These are phyloP conservation scores for Punctularia strigosozonata DNA, from an alignment of 768 basidiomycete species.

Conservation along the genomic window DNA sequence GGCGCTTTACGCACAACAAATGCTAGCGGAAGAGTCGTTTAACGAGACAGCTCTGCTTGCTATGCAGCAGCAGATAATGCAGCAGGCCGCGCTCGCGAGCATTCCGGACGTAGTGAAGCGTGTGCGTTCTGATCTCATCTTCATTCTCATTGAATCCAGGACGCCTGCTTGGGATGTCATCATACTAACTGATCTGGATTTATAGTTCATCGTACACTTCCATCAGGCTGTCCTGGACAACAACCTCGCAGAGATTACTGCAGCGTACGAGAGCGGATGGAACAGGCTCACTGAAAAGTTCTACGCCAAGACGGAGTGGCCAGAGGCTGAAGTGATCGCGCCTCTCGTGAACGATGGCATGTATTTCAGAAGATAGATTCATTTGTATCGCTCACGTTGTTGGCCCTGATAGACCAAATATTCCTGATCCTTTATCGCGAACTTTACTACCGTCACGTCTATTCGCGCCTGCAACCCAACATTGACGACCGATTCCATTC, in stretches of 20 bases:
- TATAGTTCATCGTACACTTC: conserved; percentile 88
- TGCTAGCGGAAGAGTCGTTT: conserved; percentile 7
- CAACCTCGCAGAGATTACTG: conserved; percentile 82
- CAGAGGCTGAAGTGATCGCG: conserved; percentile 91
- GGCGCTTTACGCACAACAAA: conserved; percentile 58
- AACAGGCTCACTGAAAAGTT: conserved; percentile 94
- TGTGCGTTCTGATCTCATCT: conserved; percentile 29
- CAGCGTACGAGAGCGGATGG: conserved; percentile 96
- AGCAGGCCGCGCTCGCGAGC: conserved; percentile 70
- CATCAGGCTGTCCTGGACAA: conserved; percentile 88
- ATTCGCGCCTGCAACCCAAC: conserved; percentile 89
- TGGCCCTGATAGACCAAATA: conserved; percentile 68
- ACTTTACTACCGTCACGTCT: conserved; percentile 90
- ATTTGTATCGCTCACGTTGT: background rate
- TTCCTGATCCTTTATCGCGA: conserved; percentile 97
- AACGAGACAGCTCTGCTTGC: conserved; percentile 56
- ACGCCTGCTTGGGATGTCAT: background rate
- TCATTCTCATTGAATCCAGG: background rate
- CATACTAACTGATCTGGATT: conserved; percentile 5
- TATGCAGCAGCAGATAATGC: conserved; percentile 76
- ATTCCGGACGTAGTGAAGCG: conserved; percentile 87
- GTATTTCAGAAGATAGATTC: conserved; percentile 11
- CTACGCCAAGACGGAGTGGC: conserved; percentile 93
- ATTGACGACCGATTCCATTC: conserved; percentile 97
- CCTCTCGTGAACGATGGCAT: conserved; percentile 87